Evolutionary conservation across 2,329 filamentous ascomycete genomes (phyloP).

Genomic region (Diaporthe amygdali): DNA sequence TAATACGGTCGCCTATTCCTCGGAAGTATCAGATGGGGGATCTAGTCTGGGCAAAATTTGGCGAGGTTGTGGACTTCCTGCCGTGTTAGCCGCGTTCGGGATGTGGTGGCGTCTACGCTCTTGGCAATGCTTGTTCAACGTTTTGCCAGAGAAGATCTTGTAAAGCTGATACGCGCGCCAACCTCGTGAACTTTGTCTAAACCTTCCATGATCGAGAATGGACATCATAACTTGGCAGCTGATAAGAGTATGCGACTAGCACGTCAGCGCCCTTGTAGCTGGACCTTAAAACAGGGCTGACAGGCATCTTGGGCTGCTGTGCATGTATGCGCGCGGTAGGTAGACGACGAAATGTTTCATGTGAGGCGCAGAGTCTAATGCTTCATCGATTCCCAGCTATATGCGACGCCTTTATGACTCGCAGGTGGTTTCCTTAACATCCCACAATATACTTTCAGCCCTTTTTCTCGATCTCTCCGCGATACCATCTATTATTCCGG

Average conservation of each 20-base stretch:
- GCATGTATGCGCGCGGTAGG: too few species aligned
- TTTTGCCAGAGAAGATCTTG: background rate
- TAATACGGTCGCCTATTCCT: background rate
- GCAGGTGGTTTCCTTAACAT: background rate
- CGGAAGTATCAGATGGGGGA: constrained; percentile 4
- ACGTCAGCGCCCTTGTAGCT: background rate
- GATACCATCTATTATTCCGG: background rate
- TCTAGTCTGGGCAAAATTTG: background rate
- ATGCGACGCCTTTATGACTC: too few species aligned
- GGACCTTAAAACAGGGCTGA: background rate
- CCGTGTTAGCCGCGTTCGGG: background rate
- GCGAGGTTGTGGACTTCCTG: background rate
- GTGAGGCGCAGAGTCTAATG: background rate
- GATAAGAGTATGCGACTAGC: background rate
- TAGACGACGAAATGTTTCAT: background rate
- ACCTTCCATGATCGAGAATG: background rate
- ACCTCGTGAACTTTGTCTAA: background rate
- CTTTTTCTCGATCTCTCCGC: background rate
- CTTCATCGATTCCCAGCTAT: background rate
- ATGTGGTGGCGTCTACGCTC: background rate
- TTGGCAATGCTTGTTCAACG: background rate
- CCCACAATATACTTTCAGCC: background rate
- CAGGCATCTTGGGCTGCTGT: background rate
- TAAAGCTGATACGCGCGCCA: background rate
- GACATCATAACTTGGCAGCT: background rate